Percentiles rank a stretch among this genome's conserved stretches.
Conservation (phyloP, 2,329 filamentous ascomycete genomes). For the Eutypa lata region DNA sequence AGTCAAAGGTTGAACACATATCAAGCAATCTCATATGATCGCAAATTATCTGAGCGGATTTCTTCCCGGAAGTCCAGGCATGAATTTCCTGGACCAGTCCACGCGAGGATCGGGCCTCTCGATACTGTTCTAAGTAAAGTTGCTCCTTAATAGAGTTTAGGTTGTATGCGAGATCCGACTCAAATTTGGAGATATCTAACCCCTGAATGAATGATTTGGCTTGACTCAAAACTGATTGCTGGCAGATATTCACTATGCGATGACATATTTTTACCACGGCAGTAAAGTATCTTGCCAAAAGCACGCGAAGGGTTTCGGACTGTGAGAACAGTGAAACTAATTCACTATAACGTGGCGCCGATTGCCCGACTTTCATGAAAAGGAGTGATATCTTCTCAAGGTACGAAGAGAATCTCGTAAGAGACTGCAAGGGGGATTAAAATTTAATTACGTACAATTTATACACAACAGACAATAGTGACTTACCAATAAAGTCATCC, state of each 20-base stretch:
- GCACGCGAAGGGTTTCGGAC: constrained; percentile 32
- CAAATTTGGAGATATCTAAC: constrained; percentile 27
- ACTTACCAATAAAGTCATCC: background rate
- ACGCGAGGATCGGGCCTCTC: background rate
- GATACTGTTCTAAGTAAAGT: background rate
- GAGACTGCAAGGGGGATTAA: background rate
- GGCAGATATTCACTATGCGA: constrained; percentile 27
- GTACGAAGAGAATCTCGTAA: constrained; percentile 23
- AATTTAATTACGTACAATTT: background rate
- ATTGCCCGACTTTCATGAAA: constrained; percentile 38
- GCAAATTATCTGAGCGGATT: background rate
- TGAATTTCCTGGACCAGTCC: background rate
- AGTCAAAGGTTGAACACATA: constrained; percentile 38
- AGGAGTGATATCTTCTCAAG: constrained; percentile 38
- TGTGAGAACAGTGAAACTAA: constrained; percentile 37
- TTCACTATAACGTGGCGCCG: constrained; percentile 35
- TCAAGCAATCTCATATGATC: constrained; percentile 28
- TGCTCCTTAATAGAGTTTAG: background rate
- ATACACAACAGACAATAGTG: background rate
- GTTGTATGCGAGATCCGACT: constrained; percentile 22
- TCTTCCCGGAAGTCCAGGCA: background rate
- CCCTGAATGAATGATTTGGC: constrained; percentile 29
- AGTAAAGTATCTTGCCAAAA: constrained; percentile 39
- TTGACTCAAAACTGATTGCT: constrained; percentile 29
- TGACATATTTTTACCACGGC: constrained; percentile 37